Percentiles rank a stretch among this genome's conserved stretches.
Conservation (phyloP, 495 filamentous ascomycete species). For the Lophium mytilinum region DNA sequence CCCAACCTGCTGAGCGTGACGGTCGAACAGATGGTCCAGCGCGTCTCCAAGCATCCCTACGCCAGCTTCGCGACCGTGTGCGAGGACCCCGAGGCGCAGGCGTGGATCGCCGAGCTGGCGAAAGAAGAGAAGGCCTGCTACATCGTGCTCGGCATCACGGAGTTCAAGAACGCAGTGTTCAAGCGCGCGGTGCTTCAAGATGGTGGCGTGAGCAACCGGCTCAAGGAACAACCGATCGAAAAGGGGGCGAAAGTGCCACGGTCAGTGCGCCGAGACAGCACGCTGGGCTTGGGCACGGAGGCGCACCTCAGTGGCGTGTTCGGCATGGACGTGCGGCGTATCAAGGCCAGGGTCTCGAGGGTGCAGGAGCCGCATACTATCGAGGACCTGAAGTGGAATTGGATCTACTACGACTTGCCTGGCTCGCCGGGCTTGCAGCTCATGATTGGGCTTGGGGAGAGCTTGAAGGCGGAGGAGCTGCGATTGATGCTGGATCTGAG, state of each 20-base stretch:
- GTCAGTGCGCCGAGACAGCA: conserved; percentile 16
- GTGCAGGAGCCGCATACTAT: conserved; percentile 18
- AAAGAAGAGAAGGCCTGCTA: conserved; percentile 10
- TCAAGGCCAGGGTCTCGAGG: conserved; percentile 9
- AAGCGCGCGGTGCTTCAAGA: conserved; percentile 23
- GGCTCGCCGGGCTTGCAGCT: conserved; percentile 17
- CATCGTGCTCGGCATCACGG: conserved; percentile 22
- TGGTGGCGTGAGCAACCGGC: conserved; percentile 12
- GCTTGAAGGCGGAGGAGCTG: conserved; percentile 23
- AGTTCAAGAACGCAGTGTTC: conserved; percentile 25
- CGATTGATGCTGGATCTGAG: conserved; percentile 22
- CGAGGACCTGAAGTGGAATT: conserved; percentile 7
- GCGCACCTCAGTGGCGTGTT: conserved; percentile 19
- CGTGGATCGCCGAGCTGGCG: conserved; percentile 11
- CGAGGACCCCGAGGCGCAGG: conserved; percentile 16
- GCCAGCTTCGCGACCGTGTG: conserved; percentile 18
- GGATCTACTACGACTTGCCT: conserved; percentile 18
- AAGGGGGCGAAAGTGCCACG: conserved; percentile 19
- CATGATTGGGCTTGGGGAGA: conserved; percentile 21
- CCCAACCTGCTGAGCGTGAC: conserved; percentile 20
- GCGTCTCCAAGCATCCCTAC: conserved; percentile 4
- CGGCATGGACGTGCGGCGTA: conserved; percentile 20
- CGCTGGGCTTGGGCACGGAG: conserved; percentile 12
- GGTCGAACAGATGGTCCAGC: conserved; percentile 26
- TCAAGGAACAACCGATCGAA: conserved; percentile 19